Evolutionary conservation across 1,284 basidiomycete genomes (phyloP), one percentile per base, ranked within the genome.

Genomic region (Mycosarcoma mackinlayi): DNA sequence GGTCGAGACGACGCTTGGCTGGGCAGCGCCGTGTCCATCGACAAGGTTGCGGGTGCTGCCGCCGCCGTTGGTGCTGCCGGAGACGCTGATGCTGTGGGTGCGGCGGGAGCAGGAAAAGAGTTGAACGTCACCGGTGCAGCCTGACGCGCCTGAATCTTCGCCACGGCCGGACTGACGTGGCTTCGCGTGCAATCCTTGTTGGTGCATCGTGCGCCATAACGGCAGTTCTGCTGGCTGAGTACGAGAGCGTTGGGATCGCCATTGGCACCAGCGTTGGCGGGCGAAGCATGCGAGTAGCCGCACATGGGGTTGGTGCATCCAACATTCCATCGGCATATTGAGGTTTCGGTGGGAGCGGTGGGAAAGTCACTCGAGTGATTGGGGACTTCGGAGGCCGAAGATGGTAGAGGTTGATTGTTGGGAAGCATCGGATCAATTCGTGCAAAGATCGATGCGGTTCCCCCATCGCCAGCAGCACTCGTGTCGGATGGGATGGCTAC

Each of bases 301-400:
- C 80, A 82, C 63, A 74, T 60, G 2, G 79, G 78, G 34, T 78
- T 77, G 19, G 80, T 82, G 62, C 80, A 82, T 9, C 54, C 53
- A 0, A 76, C 39, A 30, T 66, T 70, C 54, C 69, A 82, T 4
- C 77, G 72, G 44, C 80, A 82, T 19, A 79, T 54, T 8, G 75
- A 60, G 2, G 59, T 37, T 23, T 80, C 57, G 19, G 55, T 46
- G 1, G 80, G 80, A 8, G 34, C 37, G 1, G 50, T 58, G 3
- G 80, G 79, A 50, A 80, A 80, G 33, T 69, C 39, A 24, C 45
- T 35, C 14, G 59, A 52, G 19, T 62, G 57, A 9, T 19, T n/a
- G 14, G 19, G 19, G 18, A 30, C 50, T 27, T 23, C 41, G 3
- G 51, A 13, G 21, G 21, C 27, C 0, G 53, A 4, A 14, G 60